Percentiles rank a stretch among this genome's conserved stretches.
phyloP scores from a whole-genome alignment of 805 yeast genomes.

The Yarrowia sp. region DNA sequence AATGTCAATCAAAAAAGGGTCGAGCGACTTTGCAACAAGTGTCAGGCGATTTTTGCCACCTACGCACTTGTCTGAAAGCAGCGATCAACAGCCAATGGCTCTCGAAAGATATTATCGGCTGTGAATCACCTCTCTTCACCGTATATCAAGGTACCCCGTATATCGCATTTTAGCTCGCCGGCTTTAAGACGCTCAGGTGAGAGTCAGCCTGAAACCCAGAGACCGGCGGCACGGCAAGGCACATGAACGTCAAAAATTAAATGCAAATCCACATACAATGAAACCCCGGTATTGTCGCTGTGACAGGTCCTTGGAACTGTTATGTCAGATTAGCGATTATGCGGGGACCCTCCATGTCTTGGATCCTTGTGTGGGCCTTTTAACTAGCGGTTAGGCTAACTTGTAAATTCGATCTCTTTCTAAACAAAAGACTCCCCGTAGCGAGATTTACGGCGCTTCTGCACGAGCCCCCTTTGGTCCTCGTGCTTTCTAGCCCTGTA shows the following conservation, averaged over 20 bases:
- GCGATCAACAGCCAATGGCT: background rate
- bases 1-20: background rate
- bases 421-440: too few species aligned
- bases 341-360: background rate
- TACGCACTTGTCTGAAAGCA: background rate
- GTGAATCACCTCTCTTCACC: background rate
- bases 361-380: background rate
- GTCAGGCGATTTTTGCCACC: background rate
- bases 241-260: constrained; percentile 18
- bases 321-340: constrained; percentile 14
- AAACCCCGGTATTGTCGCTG: background rate
- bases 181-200: constrained; percentile 26
- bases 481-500: background rate
- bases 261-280: constrained; percentile 5
- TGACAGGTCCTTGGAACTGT: constrained; percentile 15
- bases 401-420: too few species aligned
- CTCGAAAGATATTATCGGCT: background rate
- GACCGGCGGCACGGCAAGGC: constrained; percentile 25
- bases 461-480: constrained; percentile 4
- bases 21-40: background rate
- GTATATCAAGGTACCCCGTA: background rate
- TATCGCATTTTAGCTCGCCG: background rate
- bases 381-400: background rate
- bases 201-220: constrained; percentile 10
- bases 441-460: background rate